A percentile compares a stretch with the other conserved stretches of the same genome.
Evolutionary conservation across 2,329 filamentous ascomycete species (phyloP).

Genomic region (Incumbomyces lentus): DNA sequence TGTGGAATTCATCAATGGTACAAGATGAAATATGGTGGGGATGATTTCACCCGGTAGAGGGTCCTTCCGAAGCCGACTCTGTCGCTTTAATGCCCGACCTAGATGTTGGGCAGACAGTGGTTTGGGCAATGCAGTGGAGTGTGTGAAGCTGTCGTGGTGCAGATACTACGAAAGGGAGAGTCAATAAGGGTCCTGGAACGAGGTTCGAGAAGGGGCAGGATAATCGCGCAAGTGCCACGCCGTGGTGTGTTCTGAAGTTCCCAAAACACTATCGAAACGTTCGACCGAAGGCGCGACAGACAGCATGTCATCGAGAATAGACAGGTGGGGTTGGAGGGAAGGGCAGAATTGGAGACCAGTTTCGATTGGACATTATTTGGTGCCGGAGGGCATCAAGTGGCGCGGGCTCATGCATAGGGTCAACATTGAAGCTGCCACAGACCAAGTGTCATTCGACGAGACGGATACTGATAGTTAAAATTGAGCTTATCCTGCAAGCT

Average conservation of each 20-base stretch:
- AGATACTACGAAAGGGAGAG: background rate
- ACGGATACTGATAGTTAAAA: background rate
- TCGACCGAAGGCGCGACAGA: background rate
- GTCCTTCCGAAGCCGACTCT: no score
- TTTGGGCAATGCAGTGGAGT: background rate
- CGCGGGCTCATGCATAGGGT: background rate
- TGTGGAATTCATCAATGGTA: background rate
- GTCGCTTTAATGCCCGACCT: background rate
- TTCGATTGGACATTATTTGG: background rate
- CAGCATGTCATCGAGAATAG: background rate
- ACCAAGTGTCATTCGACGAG: background rate
- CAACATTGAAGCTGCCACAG: background rate
- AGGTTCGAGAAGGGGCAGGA: background rate
- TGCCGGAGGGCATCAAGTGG: background rate
- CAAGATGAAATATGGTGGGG: no score
- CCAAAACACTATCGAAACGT: background rate
- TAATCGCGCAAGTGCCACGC: background rate
- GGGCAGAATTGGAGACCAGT: background rate
- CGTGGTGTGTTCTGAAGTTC: slow-evolving; percentile 1
- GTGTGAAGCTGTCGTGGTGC: background rate
- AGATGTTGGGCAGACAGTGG: background rate
- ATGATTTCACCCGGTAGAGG: no score
- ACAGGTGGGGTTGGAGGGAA: slow-evolving; percentile 3
- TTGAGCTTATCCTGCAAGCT: no score
- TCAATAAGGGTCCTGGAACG: background rate